Percentiles rank a stretch among this genome's conserved stretches.
Conservation (phyloP, 1,139 yeast genomes). For the Lodderomyces elongisporus region DNA sequence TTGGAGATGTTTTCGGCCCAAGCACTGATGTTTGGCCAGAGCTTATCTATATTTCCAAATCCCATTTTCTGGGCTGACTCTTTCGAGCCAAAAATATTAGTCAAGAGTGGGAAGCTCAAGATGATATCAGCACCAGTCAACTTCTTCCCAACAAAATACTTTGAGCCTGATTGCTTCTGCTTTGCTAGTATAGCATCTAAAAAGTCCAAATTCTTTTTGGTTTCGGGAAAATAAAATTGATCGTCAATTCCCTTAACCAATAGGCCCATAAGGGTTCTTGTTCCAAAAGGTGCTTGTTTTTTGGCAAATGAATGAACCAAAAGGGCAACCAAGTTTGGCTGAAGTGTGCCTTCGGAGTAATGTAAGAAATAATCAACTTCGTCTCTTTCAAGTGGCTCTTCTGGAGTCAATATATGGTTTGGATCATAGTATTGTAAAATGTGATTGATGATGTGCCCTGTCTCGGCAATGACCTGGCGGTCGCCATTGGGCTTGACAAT, state of each 20-base stretch:
- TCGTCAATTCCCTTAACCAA: slow-evolving; percentile 24
- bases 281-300: slow-evolving; percentile 27
- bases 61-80: background rate
- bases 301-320: slow-evolving; percentile 26
- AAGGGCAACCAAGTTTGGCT: slow-evolving; percentile 28
- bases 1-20: slow-evolving; percentile 12
- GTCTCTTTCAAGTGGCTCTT: slow-evolving; percentile 21
- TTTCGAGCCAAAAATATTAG: slow-evolving; percentile 1
- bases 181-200: slow-evolving; percentile 27
- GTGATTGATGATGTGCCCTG: slow-evolving; percentile 34
- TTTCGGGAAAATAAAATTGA: slow-evolving; percentile 24
- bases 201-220: slow-evolving; percentile 21
- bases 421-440: slow-evolving; percentile 28
- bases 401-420: slow-evolving; percentile 22
- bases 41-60: background rate
- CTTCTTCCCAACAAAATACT: slow-evolving; percentile 33
- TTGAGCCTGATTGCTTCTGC: slow-evolving; percentile 17
- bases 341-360: slow-evolving; percentile 38
- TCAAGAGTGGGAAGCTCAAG: slow-evolving; percentile 29
- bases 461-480: slow-evolving; percentile 26
- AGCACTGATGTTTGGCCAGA: slow-evolving; percentile 2
- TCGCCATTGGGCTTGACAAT: slow-evolving; percentile 15
- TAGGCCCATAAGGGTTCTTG: slow-evolving; percentile 19
- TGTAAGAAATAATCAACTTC: slow-evolving; percentile 33
- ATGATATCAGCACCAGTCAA: slow-evolving; percentile 39